Evolutionary conservation across 192 early-diverging fungal species (phyloP), one percentile per base, ranked within the genome.

Genomic region (Radiomyces spectabilis): DNA sequence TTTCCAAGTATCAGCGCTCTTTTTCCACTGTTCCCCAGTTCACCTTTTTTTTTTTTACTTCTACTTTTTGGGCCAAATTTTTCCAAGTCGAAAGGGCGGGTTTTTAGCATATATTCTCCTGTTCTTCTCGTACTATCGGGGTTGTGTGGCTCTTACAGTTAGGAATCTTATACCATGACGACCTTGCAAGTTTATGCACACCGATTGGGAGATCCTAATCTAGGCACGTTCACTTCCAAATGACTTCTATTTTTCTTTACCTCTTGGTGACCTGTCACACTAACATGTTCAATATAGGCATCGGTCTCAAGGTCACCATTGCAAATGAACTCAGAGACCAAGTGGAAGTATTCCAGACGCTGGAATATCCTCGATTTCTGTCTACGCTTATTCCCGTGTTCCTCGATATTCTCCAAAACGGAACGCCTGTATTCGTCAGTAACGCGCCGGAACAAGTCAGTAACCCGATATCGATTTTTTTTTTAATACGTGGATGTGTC

Each of bases 241-340:
- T 37, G 39, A 9, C 16, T 39, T 37, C 25, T 27, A 27, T 35
- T 50, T 35, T 16, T 13, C 2, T 25, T 64, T 48, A n/a, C 50
- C 30, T n/a, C n/a, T n/a, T n/a, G n/a, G n/a, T n/a, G n/a, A n/a
- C n/a, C n/a, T n/a, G n/a, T n/a, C n/a, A n/a, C n/a, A n/a, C n/a
- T n/a, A n/a, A n/a, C n/a, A n/a, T n/a, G n/a, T 59, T 27, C 1
- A 38, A 50, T 32, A 15, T 66, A 83, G 86, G 78, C 50, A 39
- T 69, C 13, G 74, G 74, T 53, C 75, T 90, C 27, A 94, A 94
- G 63, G 66, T 85, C 34, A 84, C 82, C 21, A 90, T 92, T 54
- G 87, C 86, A 2, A 82, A 71, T 42, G 93, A 95, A 60, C 74
- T 98, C 3, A 73, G 89, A 57, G 93, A 98, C 57, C 88, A 88